These are phyloP conservation scores for Stellera chamaejasme DNA, from an alignment of 345 rosid genomes.

Conservation along the genomic window DNA sequence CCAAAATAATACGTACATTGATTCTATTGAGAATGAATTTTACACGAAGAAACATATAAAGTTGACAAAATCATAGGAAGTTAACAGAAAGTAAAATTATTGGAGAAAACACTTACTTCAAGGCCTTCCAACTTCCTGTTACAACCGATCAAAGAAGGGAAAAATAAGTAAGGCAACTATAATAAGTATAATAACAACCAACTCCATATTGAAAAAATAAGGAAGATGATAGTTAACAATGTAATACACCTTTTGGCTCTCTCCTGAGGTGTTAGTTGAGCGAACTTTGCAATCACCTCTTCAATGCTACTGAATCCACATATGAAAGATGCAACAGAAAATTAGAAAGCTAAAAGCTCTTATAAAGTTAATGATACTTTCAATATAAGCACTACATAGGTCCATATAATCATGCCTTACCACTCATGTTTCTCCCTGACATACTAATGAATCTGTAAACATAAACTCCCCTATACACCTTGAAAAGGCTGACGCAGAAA, in stretches of 20 bases:
- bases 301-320: constrained; percentile 43
- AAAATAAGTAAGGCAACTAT: constrained; percentile 7
- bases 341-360: constrained; percentile 7
- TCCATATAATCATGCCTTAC: no score
- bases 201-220: constrained; percentile 1
- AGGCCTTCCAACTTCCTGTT: constrained; percentile 87
- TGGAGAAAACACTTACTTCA: constrained; percentile 51
- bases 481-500: no score
- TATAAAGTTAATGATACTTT: no score
- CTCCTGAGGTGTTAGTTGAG: constrained; percentile 80
- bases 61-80: neutral
- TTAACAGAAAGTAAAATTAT: neutral
- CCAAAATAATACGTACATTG: no score
- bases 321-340: neutral
- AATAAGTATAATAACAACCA: neutral
- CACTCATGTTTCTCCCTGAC: no score
- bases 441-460: no score
- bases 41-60: neutral
- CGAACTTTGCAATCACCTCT: constrained; percentile 66
- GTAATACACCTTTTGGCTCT: constrained; percentile 55
- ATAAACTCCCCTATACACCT: no score
- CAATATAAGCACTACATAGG: no score
- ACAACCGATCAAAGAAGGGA: constrained; percentile 16
- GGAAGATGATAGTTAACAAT: constrained; percentile 1
- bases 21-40: constrained; percentile 2